These are phyloP conservation scores for Stephanodiscus minutulus DNA, from an alignment of 108 stramenopile genomes.

Conservation along the genomic window DNA sequence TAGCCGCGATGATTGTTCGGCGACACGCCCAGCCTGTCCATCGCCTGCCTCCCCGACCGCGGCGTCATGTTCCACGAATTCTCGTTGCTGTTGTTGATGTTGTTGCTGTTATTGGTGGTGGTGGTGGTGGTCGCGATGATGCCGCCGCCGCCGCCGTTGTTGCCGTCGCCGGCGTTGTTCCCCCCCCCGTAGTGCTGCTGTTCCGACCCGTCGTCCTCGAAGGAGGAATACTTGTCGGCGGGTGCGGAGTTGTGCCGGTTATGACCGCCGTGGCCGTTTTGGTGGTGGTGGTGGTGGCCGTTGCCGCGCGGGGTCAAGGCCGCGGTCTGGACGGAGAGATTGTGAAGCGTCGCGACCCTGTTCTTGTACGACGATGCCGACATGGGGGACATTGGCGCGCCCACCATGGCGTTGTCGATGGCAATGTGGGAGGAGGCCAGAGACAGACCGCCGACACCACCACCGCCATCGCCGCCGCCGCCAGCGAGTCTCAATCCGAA, in stretches of 20 bases:
- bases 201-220: background rate
- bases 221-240: background rate
- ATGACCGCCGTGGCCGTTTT: too few species aligned
- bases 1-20: background rate
- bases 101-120: background rate
- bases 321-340: background rate
- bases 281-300: too few species aligned
- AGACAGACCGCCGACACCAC: background rate
- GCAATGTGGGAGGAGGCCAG: background rate
- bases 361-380: constrained; percentile 18
- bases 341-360: background rate
- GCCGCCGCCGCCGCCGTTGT: too few species aligned
- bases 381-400: background rate
- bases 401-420: constrained; percentile 4
- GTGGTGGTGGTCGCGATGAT: too few species aligned
- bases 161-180: too few species aligned
- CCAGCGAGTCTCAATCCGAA: constrained; percentile 19
- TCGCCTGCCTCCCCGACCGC: background rate
- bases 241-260: background rate
- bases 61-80: background rate
- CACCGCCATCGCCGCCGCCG: background rate
- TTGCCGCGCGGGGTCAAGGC: background rate
- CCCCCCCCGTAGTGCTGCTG: too few species aligned
- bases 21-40: constrained; percentile 1
- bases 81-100: background rate